Conservation (phyloP, 306 rosid genomes). For the Acacia crassicarpa region DNA sequence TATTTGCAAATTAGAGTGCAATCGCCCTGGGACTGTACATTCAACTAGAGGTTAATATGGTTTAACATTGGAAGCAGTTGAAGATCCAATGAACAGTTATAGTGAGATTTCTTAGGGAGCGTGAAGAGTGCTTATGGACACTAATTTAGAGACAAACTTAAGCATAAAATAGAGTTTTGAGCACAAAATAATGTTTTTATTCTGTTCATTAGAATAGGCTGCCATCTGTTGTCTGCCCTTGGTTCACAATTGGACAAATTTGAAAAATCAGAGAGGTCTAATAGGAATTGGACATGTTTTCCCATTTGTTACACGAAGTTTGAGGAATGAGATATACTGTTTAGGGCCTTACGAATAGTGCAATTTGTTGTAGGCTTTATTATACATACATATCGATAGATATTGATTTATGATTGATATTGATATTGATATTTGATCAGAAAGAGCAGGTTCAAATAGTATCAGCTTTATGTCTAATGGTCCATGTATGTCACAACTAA, state of each 20-base stretch:
- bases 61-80: not conserved
- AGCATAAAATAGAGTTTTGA: not conserved
- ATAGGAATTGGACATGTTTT: not conserved
- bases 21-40: not conserved
- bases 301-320: not conserved
- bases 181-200: not conserved
- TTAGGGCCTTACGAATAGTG: not conserved
- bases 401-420: not conserved
- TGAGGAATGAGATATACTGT: not conserved
- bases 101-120: not conserved
- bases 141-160: not conserved
- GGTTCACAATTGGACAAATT: not conserved
- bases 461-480: not conserved
- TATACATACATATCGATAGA: too few relatives aligned
- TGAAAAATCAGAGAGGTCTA: not conserved
- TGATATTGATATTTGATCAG: not conserved
- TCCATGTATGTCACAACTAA: slow-evolving; percentile 6
- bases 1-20: not conserved
- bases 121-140: not conserved
- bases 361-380: not conserved
- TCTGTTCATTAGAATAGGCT: not conserved
- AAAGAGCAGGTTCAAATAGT: not conserved
- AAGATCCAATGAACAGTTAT: not conserved
- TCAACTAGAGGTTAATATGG: not conserved
- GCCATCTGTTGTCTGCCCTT: not conserved